Evolutionary conservation across 805 yeast species (phyloP).

Genomic region (Starmera amethionina): DNA sequence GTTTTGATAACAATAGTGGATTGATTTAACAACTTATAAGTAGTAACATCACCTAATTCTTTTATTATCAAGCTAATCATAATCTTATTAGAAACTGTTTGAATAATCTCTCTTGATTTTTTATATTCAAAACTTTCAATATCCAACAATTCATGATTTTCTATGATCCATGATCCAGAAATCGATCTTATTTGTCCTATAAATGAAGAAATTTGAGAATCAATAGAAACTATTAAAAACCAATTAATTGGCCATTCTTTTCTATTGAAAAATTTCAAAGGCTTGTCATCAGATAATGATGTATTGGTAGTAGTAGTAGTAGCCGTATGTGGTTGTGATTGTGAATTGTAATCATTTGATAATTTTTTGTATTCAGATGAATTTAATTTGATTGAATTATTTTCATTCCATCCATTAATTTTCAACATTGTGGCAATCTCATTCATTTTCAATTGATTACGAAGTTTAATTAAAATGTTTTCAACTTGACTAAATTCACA

Average conservation of each 20-base stretch:
- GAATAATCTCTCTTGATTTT: conserved; percentile 6
- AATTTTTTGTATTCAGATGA: conserved; percentile 34
- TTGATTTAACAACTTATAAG: conserved; percentile 4
- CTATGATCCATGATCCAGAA: conserved; percentile 14
- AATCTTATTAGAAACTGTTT: conserved; percentile 10
- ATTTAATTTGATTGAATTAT: conserved; percentile 40
- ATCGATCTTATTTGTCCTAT: conserved; percentile 22
- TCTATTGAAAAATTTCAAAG: conserved; percentile 25
- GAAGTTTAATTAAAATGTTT: conserved; percentile 10
- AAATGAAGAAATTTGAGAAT: conserved; percentile 20
- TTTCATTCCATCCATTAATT: conserved; percentile 63
- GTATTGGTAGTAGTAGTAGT: not conserved
- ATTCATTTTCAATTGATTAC: conserved; percentile 16
- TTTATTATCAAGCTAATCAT: conserved; percentile 9
- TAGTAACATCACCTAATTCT: conserved; percentile 4
- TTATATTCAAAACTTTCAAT: conserved; percentile 18
- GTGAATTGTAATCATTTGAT: conserved; percentile 5
- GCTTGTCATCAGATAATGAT: not conserved
- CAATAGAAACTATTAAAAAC: conserved; percentile 25
- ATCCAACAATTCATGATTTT: conserved; percentile 3
- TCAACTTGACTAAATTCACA: conserved; percentile 17
- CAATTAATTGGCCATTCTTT: conserved; percentile 28
- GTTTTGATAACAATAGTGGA: conserved; percentile 23
- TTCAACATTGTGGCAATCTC: conserved; percentile 47
- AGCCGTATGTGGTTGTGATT: not conserved